Evolutionary conservation across 2,329 filamentous ascomycete species (phyloP).

Genomic region (Alternaria consortialis): DNA sequence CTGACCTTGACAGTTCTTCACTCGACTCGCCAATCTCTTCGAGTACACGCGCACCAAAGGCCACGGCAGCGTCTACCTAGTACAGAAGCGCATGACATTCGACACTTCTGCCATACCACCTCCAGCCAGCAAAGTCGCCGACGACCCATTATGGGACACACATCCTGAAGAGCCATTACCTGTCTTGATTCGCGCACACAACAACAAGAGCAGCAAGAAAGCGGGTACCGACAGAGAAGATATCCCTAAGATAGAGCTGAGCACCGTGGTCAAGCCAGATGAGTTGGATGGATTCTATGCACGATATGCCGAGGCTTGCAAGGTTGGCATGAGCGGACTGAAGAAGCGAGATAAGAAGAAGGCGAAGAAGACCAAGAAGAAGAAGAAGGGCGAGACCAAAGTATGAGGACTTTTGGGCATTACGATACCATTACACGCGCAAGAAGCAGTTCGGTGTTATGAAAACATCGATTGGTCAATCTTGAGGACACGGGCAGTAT

Average conservation of each 20-base stretch:
- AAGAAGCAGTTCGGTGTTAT: neutral
- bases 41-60: slow-evolving; percentile 71
- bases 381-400: slow-evolving; percentile 62
- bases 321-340: slow-evolving; percentile 83
- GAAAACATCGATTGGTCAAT: neutral
- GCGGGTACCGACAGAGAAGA: slow-evolving; percentile 48
- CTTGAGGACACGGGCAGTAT: neutral
- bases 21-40: slow-evolving; percentile 73
- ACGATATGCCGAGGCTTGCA: slow-evolving; percentile 89
- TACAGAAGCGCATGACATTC: slow-evolving; percentile 72
- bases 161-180: slow-evolving; percentile 69
- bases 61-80: slow-evolving; percentile 77
- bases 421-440: neutral
- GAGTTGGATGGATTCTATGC: slow-evolving; percentile 82
- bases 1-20: slow-evolving; percentile 71
- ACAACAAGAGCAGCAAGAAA: slow-evolving; percentile 71
- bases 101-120: slow-evolving; percentile 51
- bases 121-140: slow-evolving; percentile 52
- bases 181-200: slow-evolving; percentile 82
- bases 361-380: slow-evolving; percentile 78
- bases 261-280: slow-evolving; percentile 80
- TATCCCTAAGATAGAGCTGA: slow-evolving; percentile 75
- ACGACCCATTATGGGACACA: slow-evolving; percentile 68
- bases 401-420: slow-evolving; percentile 15
- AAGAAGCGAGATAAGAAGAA: slow-evolving; percentile 95